Evolutionary conservation across 169 alveolate genomes (phyloP).

Genomic region (Plasmodium yoelii): DNA sequence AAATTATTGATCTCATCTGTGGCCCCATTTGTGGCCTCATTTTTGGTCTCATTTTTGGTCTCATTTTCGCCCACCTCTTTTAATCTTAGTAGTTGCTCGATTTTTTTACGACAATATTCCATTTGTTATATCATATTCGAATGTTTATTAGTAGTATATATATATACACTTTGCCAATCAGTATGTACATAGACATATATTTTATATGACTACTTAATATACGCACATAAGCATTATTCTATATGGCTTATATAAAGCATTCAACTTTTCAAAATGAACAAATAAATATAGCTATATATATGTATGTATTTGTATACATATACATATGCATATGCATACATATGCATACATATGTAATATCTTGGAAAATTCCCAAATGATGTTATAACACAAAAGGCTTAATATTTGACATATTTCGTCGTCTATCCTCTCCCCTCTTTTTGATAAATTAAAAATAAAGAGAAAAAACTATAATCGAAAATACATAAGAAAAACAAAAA

Average conservation of each 20-base stretch:
- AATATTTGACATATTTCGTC: too few relatives aligned
- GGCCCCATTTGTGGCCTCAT: too few relatives aligned
- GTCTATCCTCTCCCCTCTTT: too few relatives aligned
- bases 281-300: neutral
- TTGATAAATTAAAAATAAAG: too few relatives aligned
- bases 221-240: neutral
- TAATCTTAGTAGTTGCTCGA: constrained; percentile 62
- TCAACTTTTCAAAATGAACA: too few relatives aligned
- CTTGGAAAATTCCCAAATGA: too few relatives aligned
- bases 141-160: neutral
- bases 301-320: neutral
- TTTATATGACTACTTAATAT: neutral
- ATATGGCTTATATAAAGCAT: too few relatives aligned
- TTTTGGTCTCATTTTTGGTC: constrained; percentile 21
- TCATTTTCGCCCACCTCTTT: neutral
- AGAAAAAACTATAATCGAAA: too few relatives aligned
- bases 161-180: neutral
- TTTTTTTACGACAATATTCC: constrained; percentile 54
- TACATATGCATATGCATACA: constrained; percentile 1
- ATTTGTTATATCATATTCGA: neutral
- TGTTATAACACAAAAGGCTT: too few relatives aligned
- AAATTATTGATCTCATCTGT: constrained; percentile 23
- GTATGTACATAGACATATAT: neutral
- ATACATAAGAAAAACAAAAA: too few relatives aligned
- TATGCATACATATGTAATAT: too few relatives aligned